These are phyloP conservation scores for Colletotrichum sp. DNA, from an alignment of 2,329 filamentous ascomycete genomes.

Conservation along the genomic window DNA sequence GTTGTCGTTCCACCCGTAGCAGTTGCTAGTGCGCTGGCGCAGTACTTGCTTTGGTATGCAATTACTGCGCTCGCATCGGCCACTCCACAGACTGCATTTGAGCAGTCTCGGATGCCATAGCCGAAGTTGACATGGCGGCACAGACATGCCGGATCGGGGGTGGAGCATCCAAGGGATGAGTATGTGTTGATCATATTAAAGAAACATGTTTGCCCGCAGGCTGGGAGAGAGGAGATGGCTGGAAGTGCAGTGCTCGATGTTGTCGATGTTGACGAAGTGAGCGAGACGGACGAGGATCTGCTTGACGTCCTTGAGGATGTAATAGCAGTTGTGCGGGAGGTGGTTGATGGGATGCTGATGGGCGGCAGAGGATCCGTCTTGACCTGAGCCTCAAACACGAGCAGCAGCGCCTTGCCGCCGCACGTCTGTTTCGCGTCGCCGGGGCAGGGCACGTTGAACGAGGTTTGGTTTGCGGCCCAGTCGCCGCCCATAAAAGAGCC, in stretches of 20 bases:
- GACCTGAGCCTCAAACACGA: conserved; percentile 28
- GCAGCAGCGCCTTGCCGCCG: conserved; percentile 34
- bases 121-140: conserved; percentile 20
- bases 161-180: conserved; percentile 7
- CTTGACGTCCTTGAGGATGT: not conserved
- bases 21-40: not conserved
- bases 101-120: conserved; percentile 20
- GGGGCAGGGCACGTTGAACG: conserved; percentile 37
- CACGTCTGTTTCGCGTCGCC: conserved; percentile 36
- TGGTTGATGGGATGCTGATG: not conserved
- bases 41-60: conserved; percentile 1
- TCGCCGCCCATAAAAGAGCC: conserved; percentile 31
- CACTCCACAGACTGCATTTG: not conserved
- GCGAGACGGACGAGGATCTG: not conserved
- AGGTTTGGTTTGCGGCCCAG: conserved; percentile 19
- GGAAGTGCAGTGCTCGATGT: not conserved
- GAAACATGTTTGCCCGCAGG: not conserved
- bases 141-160: conserved; percentile 7
- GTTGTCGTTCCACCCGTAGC: not conserved
- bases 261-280: not conserved
- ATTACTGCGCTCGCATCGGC: conserved; percentile 16
- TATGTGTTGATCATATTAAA: not conserved
- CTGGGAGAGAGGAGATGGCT: not conserved
- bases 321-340: not conserved
- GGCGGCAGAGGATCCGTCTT: not conserved